Evolutionary conservation across 768 basidiomycete species (phyloP), one percentile per base, ranked within the genome.

Genomic region (Vishniacozyma victoriae): DNA sequence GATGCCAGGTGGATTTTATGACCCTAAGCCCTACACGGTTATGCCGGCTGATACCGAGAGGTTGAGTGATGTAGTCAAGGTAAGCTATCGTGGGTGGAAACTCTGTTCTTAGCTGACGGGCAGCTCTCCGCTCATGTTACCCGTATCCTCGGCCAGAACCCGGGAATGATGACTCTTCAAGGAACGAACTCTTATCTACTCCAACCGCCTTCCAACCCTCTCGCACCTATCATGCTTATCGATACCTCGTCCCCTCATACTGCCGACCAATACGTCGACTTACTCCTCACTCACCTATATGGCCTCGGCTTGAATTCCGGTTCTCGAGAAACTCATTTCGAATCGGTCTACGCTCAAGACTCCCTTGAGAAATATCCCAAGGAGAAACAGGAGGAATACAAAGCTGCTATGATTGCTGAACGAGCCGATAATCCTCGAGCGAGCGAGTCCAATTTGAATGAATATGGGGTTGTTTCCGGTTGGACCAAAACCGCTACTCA

Each of bases 111-210:
- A 19, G 14, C 41, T 46, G 27, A 42, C 42, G 9, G n/a, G 26
- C 15, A 67, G 62, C 61, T 64, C 53, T 68, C 62, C 1, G 52
- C 66, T 7, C 66, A 64, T 46, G 62, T 68, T 52, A 64, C 62
- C 16, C 62, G 62, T 12, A 42, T 69, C 11, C 49, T 66, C 2
- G 63, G 61, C 4, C 64, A 69, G 43, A 69, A 69, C 36, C 67
- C 67, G 3, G 59, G 61, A n/a, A 33, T 57, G 23, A 59, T 61
- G 54, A 69, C 67, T 15, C 54, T 69, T 4, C 64, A 66, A 54
- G 67, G 67, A 14, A 69, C 67, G 2, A 69, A 69, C 43, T 64
- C 62, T 1, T 69, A 69, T 45, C 49, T 69, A 14, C 57, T 69
- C 20, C 67, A 69, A 44, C 61, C 67, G 6, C 62, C 67, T 12